Conservation (phyloP, 768 basidiomycete species). For the Xerocomellus chrysenteron region DNA sequence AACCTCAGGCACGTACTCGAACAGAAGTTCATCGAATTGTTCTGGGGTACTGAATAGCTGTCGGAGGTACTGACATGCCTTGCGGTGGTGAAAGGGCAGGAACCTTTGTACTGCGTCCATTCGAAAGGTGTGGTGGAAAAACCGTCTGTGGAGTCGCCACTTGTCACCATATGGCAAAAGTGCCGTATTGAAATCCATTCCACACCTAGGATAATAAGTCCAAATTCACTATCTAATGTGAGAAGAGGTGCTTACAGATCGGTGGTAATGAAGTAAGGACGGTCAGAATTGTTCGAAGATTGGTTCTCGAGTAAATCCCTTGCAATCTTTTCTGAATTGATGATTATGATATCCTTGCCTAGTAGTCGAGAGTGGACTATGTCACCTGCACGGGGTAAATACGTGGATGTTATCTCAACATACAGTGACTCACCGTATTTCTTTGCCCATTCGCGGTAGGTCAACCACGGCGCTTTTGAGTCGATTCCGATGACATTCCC, state of each 20-base stretch:
- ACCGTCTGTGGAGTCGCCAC: constrained; percentile 14
- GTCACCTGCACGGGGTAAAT: constrained; percentile 35
- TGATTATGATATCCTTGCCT: constrained; percentile 41
- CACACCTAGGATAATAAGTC: constrained; percentile 3
- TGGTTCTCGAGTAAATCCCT: constrained; percentile 34
- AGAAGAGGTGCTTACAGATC: constrained; percentile 6
- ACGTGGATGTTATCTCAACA: neutral
- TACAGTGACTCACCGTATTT: constrained; percentile 26
- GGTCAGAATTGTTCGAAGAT: constrained; percentile 47
- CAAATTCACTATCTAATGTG: neutral
- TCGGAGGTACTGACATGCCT: constrained; percentile 30
- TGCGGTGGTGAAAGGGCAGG: constrained; percentile 27
- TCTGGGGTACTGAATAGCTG: constrained; percentile 32
- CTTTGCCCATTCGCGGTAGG: constrained; percentile 37
- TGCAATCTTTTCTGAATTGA: constrained; percentile 19
- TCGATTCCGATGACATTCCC: neutral
- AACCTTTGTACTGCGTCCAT: constrained; percentile 18
- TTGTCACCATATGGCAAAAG: neutral
- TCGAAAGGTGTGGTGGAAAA: constrained; percentile 26
- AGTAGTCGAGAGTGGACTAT: constrained; percentile 33
- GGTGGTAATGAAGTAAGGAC: constrained; percentile 34
- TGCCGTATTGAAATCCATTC: constrained; percentile 15
- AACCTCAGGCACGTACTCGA: constrained; percentile 30
- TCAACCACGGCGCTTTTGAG: neutral
- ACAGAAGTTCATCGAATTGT: constrained; percentile 2